Conservation (phyloP, 2,329 filamentous ascomycete genomes). For the Sclerotinia sclerotiorum region DNA sequence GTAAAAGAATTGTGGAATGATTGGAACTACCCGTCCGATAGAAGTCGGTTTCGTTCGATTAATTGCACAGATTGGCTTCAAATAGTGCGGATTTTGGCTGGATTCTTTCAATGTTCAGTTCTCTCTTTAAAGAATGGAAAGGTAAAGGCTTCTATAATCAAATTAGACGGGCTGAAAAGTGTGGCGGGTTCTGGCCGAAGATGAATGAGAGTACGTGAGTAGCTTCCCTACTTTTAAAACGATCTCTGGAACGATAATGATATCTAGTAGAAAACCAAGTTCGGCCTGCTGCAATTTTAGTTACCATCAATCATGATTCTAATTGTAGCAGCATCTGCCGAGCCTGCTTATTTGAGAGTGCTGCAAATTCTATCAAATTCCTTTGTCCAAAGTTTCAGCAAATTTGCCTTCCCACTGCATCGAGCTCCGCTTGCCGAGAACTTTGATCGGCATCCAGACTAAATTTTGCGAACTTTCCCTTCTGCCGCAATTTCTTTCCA, state of each 20-base stretch:
- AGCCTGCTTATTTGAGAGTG: background rate
- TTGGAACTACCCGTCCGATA: background rate
- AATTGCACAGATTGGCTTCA: background rate
- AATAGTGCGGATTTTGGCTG: no score
- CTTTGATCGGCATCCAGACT: background rate
- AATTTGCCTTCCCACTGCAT: background rate
- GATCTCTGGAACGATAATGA: background rate
- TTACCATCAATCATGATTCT: background rate
- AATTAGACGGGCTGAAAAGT: background rate
- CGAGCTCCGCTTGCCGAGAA: background rate
- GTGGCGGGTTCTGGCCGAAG: background rate
- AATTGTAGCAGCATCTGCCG: background rate
- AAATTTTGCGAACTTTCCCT: slow-evolving; percentile 8
- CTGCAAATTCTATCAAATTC: background rate
- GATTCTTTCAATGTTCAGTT: background rate
- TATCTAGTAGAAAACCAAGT: background rate
- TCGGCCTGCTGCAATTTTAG: background rate
- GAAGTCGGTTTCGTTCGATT: background rate
- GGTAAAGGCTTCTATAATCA: background rate
- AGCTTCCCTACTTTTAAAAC: no score
- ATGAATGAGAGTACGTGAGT: background rate
- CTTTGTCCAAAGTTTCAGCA: background rate
- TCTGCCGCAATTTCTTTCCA: slow-evolving; percentile 41
- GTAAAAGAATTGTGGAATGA: no score
- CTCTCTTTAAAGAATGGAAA: background rate